Percentiles rank a stretch among this genome's conserved stretches.
Evolutionary conservation across 2,329 filamentous ascomycete species (phyloP).

Genomic region (Aaosphaeria arxii): DNA sequence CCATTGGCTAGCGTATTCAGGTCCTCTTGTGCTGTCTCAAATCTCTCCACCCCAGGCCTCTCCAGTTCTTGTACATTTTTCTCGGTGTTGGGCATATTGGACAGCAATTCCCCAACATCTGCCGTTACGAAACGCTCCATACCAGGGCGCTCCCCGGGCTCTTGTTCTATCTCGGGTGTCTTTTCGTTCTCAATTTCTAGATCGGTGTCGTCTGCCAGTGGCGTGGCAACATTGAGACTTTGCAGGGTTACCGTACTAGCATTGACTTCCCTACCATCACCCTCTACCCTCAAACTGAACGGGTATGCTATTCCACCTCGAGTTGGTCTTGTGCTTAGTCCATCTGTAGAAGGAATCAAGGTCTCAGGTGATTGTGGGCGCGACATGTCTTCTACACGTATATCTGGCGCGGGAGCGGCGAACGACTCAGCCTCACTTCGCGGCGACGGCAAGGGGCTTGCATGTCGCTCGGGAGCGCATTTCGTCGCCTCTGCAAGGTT

Average conservation of each 20-base stretch:
- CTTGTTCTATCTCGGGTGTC: not conserved
- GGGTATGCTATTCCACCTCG: conserved; percentile 69
- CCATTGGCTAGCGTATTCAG: conserved; percentile 5
- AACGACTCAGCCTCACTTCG: conserved; percentile 5
- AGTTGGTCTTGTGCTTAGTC: conserved; percentile 61
- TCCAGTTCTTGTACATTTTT: conserved; percentile 7
- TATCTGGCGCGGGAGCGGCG: conserved; percentile 6
- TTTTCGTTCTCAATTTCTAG: conserved; percentile 7
- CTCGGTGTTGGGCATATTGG: not conserved
- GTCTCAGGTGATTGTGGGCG: conserved; percentile 29
- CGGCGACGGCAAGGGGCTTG: conserved; percentile 18
- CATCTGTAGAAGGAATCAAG: conserved; percentile 46
- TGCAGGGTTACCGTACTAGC: conserved; percentile 68
- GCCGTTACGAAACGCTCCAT: conserved; percentile 57
- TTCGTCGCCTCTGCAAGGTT: conserved; percentile 25
- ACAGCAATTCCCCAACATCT: conserved; percentile 21
- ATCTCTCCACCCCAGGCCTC: conserved; percentile 49
- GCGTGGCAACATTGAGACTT: conserved; percentile 28
- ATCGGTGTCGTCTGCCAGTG: conserved; percentile 13
- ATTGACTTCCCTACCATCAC: conserved; percentile 49
- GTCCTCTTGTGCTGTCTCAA: conserved; percentile 49
- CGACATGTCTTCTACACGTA: conserved; percentile 11
- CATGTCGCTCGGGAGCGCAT: conserved; percentile 25
- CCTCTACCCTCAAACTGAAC: conserved; percentile 62
- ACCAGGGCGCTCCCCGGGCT: conserved; percentile 10